Evolutionary conservation across 352 stramenopile species (phyloP).

Genomic region (Phytophthora europaea): DNA sequence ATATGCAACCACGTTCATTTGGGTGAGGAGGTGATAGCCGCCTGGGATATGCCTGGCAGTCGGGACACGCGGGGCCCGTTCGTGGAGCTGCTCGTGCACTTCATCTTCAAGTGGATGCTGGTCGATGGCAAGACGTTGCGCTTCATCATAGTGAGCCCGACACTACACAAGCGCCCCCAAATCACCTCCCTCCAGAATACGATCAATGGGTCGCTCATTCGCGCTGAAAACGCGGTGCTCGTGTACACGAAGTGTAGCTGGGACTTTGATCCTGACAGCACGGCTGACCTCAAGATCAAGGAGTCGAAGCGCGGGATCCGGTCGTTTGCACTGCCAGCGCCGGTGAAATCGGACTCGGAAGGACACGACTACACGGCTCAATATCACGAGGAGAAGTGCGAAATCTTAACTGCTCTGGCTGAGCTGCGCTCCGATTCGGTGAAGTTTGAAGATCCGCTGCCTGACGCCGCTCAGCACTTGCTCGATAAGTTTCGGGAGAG

Average conservation of each 20-base stretch:
- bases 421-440: slow-evolving; percentile 5
- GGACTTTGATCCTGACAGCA: slow-evolving; percentile 33
- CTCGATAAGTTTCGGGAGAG: slow-evolving; percentile 7
- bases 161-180: slow-evolving; percentile 26
- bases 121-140: slow-evolving; percentile 12
- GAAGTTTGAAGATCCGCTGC: slow-evolving; percentile 6
- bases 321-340: slow-evolving; percentile 22
- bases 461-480: slow-evolving; percentile 14
- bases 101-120: slow-evolving; percentile 32
- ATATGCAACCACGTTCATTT: slow-evolving; percentile 7
- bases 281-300: slow-evolving; percentile 24
- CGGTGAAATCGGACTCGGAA: background rate
- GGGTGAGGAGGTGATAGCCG: background rate
- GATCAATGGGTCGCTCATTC: slow-evolving; percentile 32
- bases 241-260: slow-evolving; percentile 35
- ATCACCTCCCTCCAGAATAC: slow-evolving; percentile 7
- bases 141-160: slow-evolving; percentile 35
- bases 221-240: slow-evolving; percentile 30
- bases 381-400: background rate
- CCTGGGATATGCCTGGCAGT: slow-evolving; percentile 43
- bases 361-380: slow-evolving; percentile 22
- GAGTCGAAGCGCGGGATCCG: slow-evolving; percentile 21
- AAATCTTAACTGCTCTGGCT: slow-evolving; percentile 6
- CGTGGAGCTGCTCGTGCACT: slow-evolving; percentile 30
- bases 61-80: slow-evolving; percentile 34